Evolutionary conservation across 1,284 basidiomycete genomes (phyloP), one percentile per base, ranked within the genome.

Genomic region (Ceraceosorus guamensis): DNA sequence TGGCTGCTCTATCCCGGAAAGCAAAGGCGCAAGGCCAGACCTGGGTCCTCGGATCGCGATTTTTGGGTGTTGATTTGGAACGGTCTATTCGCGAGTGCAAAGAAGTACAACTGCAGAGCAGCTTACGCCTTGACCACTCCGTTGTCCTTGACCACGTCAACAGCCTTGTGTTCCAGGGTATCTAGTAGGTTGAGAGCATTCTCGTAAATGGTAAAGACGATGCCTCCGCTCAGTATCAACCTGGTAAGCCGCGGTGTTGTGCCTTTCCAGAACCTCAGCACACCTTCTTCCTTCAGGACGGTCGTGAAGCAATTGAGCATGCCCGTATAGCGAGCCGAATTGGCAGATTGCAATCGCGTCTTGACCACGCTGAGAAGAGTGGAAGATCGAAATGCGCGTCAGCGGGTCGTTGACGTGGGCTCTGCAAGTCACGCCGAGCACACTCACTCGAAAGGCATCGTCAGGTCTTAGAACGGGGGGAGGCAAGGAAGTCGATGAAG

Each of bases 291-390:
- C 31, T 32, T 35, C 24, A 57, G 31, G 34, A 52, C 56, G 5
- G 34, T 52, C 31, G 41, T 47, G 24, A 85, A 89, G 72, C 91
- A 95, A 71, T 96, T 90, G 78, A 95, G 87, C 1, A 89, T 86
- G 72, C 95, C 93, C 39, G 84, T 83, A 76, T 95, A 96, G 41
- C 82, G 78, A 13, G 83, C 81, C 0, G 90, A 91, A 61, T 84
- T 82, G 14, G 95, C 81, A 0, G 87, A 86, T 76, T 97, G 92
- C 91, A 97, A 95, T 33, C 92, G 84, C 6, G 92, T 96, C 79
- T 97, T 96, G 78, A 96, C 84, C n/a, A 97, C 91, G 73, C 37
- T 41, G 37, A 41, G 37, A 41, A n/a, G 37, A 41, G 37, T 41
- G 37, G 8, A 8, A 41, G 37, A 41, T 41, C 8, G 37, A 8